These are phyloP conservation scores for Phytophthora podocarpi DNA, from an alignment of 352 stramenopile genomes.

Conservation along the genomic window DNA sequence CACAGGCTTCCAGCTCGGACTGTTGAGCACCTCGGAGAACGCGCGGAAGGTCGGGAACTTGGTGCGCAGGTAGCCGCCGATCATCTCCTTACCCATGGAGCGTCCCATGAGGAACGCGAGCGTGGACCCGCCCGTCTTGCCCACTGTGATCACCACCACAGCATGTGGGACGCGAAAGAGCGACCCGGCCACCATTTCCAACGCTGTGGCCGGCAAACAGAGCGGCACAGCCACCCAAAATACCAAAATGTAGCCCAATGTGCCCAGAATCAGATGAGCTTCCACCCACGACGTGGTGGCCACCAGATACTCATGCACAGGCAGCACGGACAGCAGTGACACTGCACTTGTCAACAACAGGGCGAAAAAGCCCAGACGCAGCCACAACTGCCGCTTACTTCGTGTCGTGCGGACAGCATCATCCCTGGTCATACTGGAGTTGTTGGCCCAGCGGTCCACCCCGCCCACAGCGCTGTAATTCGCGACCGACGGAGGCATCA, in stretches of 20 bases:
- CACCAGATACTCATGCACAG: constrained; percentile 52
- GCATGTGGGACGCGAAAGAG: constrained; percentile 65
- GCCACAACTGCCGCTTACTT: constrained; percentile 21
- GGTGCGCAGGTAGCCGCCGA: constrained; percentile 63
- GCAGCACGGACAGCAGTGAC: constrained; percentile 47
- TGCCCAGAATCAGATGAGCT: constrained; percentile 53
- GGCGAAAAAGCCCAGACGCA: constrained; percentile 26
- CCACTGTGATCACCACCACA: constrained; percentile 63
- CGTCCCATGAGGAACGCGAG: constrained; percentile 68
- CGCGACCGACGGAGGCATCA: constrained; percentile 25
- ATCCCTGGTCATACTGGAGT: constrained; percentile 7
- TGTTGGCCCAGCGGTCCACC: constrained; percentile 13
- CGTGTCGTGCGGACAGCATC: not conserved
- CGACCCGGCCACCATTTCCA: constrained; percentile 69
- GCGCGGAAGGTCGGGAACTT: constrained; percentile 77
- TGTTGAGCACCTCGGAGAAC: constrained; percentile 66
- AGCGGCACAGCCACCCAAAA: constrained; percentile 76
- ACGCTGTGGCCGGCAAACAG: constrained; percentile 66
- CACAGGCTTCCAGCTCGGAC: constrained; percentile 75
- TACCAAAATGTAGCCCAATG: constrained; percentile 48
- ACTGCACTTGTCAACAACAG: constrained; percentile 15
- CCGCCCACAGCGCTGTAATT: constrained; percentile 28
- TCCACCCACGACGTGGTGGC: constrained; percentile 53
- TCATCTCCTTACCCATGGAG: constrained; percentile 55
- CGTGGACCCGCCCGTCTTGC: constrained; percentile 73